phyloP scores from a whole-genome alignment of 441 rosid species.

The Bocquillonia castaneifolia region DNA sequence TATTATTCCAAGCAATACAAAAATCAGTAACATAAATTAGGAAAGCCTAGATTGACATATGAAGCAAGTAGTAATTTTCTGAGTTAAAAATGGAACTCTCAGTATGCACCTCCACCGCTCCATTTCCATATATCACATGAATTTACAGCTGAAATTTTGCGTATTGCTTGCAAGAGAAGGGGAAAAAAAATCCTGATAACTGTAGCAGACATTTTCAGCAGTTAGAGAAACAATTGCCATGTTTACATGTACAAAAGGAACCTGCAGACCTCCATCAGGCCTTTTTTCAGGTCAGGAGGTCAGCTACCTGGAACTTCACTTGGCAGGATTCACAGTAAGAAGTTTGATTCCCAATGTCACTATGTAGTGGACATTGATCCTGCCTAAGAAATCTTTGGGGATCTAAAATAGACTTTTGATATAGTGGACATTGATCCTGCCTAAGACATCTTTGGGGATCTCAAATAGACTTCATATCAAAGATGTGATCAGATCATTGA shows the following conservation, averaged over 20 bases:
- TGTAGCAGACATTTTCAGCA: not conserved
- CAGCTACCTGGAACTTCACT: not conserved
- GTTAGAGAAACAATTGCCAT: not conserved
- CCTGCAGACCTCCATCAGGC: not conserved
- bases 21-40: no score
- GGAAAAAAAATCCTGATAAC: not conserved
- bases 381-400: not conserved
- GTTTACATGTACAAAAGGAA: not conserved
- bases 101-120: no score
- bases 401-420: not conserved
- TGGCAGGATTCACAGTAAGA: not conserved
- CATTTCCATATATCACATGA: no score
- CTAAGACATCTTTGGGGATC: not conserved
- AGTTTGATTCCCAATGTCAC: not conserved
- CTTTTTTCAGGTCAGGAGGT: not conserved
- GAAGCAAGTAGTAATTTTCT: no score
- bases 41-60: no score
- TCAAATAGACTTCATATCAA: not conserved
- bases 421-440: not conserved
- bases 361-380: not conserved
- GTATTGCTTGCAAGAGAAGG: not conserved
- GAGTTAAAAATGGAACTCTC: no score
- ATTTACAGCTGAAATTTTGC: not conserved
- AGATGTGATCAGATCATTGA: not conserved
- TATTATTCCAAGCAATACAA: no score